These are phyloP conservation scores for Trametes meyenii DNA, from an alignment of 768 basidiomycete genomes.

Conservation along the genomic window DNA sequence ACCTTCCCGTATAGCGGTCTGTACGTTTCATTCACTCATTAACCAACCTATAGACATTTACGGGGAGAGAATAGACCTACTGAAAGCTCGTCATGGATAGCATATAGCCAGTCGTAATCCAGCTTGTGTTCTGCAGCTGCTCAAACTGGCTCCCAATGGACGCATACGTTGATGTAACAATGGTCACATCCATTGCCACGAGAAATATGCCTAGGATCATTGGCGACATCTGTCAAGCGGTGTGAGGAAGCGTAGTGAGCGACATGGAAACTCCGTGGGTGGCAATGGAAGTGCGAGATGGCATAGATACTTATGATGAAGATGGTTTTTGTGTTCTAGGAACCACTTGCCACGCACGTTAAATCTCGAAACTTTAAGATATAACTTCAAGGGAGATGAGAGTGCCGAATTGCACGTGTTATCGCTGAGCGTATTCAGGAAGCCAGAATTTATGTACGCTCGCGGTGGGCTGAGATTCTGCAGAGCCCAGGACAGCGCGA, in stretches of 20 bases:
- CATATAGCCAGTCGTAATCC: slow-evolving; percentile 68
- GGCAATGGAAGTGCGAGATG: no score
- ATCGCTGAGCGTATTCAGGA: no score
- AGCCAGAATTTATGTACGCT: no score
- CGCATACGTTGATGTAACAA: slow-evolving; percentile 38
- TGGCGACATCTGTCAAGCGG: slow-evolving; percentile 29
- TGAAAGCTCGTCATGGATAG: slow-evolving; percentile 63
- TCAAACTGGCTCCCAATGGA: slow-evolving; percentile 51
- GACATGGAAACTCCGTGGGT: not conserved
- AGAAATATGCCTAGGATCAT: slow-evolving; percentile 37
- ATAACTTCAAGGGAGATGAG: no score
- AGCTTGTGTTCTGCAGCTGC: slow-evolving; percentile 64
- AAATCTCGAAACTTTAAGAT: no score
- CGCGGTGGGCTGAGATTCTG: no score
- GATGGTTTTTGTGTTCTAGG: not conserved
- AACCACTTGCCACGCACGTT: no score
- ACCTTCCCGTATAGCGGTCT: slow-evolving; percentile 66
- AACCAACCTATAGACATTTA: not conserved
- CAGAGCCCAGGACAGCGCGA: no score
- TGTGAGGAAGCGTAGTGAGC: not conserved
- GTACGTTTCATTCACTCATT: not conserved
- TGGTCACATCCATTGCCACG: slow-evolving; percentile 38
- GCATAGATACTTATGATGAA: not conserved
- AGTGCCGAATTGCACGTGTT: no score
- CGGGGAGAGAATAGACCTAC: slow-evolving; percentile 37